Base-by-base conservation (phyloP, 306 rosid genomes). In the Leucaena leucocephala region DNA sequence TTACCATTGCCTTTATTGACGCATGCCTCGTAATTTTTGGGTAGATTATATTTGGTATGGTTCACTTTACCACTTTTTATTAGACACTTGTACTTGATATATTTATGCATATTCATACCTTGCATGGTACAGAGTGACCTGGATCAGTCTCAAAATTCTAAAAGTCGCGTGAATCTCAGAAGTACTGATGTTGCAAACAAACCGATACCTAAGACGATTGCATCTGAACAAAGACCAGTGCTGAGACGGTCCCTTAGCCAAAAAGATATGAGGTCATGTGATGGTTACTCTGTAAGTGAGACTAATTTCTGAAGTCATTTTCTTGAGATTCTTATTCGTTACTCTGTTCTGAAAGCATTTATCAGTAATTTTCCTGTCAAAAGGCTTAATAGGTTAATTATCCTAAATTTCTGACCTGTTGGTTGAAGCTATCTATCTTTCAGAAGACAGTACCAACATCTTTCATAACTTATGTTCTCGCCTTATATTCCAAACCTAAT, bases 281-380 rank as follows among this genome's bases (percentile, higher is more conserved):
- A 96, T 83, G 97, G 94, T 75, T 89, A 91, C 81, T 96, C 99
- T 45, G 99, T 96, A 89, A 91, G 97, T 76, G 57, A 71, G 10
- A 45, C 59, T 48, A 67, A 44, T 39, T 76, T 46, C 39, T 54
- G 65, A 52, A 52, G 79, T 75, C 21, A 15, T 44, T 66, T 72
- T 34, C 33, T 42, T 75, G 34, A 34, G 15, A 63, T 12, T 39
- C 17, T 52, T 45, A 57, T 78, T 49, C 64, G 76, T 80, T 68
- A 77, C 27, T 71, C 67, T 76, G 52, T 78, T 19, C 6, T 9
- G 27, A 58, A 72, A 71, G 62, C 38, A 35, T 21, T 57, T 78
- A 7, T 67, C 50, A 35, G 48, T 65, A 68, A n/a, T 15, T 82
- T 75, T 54, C 74, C 59, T 8, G 16, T 19, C 8, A 11, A 40